Conservation (phyloP, 1,284 basidiomycete species). For the Moniliophthora roreri region DNA sequence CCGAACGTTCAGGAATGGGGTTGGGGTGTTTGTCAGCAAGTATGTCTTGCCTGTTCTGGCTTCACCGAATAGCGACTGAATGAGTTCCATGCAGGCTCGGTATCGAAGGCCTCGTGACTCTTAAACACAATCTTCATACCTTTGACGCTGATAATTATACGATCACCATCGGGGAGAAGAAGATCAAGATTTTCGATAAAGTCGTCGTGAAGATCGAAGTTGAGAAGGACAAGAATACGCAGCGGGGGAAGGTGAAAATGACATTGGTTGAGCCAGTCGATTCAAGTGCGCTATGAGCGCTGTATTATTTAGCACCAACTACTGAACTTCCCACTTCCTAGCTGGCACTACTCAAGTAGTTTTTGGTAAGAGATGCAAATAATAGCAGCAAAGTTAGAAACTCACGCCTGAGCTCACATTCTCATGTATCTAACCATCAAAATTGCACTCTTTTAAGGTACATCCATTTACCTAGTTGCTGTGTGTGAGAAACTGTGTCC, state of each 20-base stretch:
- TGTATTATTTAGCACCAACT: slow-evolving; percentile 19
- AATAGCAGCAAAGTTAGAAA: no score
- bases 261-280: slow-evolving; percentile 73
- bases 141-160: slow-evolving; percentile 94
- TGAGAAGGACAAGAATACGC: slow-evolving; percentile 94
- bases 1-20: slow-evolving; percentile 90
- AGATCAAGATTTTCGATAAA: slow-evolving; percentile 89
- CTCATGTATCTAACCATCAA: no score
- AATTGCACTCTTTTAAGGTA: no score
- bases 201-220: slow-evolving; percentile 89
- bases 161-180: slow-evolving; percentile 58
- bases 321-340: neutral
- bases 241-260: slow-evolving; percentile 93
- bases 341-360: no score
- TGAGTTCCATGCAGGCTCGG: slow-evolving; percentile 63
- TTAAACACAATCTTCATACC: slow-evolving; percentile 78
- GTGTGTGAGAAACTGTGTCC: no score
- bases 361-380: no score
- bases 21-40: slow-evolving; percentile 95
- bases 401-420: no score
- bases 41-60: slow-evolving; percentile 40
- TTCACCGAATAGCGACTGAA: neutral
- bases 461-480: no score
- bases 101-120: slow-evolving; percentile 91
- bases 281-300: slow-evolving; percentile 32